Percentiles rank a stretch among this genome's conserved stretches.
phyloP scores from a whole-genome alignment of 176 grass and related monocot species.

The Microstegium vimineum region DNA sequence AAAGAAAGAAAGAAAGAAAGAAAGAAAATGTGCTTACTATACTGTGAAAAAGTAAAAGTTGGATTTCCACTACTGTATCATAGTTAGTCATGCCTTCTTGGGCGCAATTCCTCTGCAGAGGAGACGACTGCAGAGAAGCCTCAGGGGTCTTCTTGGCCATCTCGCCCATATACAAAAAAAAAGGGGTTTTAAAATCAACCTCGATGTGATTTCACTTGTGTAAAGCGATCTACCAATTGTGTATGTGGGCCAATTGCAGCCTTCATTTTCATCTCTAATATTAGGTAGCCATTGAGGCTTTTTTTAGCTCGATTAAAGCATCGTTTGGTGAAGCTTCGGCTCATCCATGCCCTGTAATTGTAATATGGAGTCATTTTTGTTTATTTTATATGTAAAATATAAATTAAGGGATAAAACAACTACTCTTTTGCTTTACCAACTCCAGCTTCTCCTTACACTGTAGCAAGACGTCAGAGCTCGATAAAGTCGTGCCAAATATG shows the following conservation, averaged over 20 bases:
- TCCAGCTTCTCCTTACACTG: no score
- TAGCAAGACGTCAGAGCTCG: no score
- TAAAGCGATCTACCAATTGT: not conserved
- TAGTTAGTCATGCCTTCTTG: not conserved
- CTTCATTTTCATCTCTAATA: not conserved
- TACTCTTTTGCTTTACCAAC: no score
- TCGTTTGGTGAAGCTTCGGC: no score
- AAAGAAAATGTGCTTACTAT: slow-evolving; percentile 22
- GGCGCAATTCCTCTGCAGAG: not conserved
- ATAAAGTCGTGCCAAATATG: no score
- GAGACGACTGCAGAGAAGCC: not conserved
- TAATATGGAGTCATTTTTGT: no score
- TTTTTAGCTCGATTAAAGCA: no score
- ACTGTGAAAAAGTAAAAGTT: not conserved
- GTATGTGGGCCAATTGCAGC: not conserved
- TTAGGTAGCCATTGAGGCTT: no score
- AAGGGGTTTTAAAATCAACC: not conserved
- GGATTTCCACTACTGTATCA: not conserved
- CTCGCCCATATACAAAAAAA: not conserved
- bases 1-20: no score
- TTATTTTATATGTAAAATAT: no score
- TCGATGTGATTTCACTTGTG: not conserved
- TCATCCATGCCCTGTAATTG: no score
- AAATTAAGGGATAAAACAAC: no score
- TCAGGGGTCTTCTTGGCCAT: not conserved